Evolutionary conservation across 441 rosid species (phyloP).

Genomic region (Populus hybrid): DNA sequence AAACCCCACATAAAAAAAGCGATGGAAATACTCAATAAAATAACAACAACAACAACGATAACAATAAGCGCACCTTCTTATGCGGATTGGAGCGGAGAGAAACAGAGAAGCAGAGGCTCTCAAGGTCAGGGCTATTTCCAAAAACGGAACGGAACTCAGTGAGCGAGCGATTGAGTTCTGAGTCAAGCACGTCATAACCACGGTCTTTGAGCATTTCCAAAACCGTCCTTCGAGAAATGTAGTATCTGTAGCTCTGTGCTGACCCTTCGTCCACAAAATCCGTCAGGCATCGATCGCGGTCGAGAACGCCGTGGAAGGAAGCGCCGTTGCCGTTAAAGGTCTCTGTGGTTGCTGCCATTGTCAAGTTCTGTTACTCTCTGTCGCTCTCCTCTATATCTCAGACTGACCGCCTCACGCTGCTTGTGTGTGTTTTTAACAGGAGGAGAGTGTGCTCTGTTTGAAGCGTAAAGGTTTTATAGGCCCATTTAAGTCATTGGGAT

Average conservation of each 20-base stretch:
- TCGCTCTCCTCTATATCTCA: not conserved
- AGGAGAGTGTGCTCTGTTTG: no score
- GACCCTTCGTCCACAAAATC: slow-evolving; percentile 30
- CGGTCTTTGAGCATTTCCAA: slow-evolving; percentile 75
- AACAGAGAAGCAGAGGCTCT: slow-evolving; percentile 52
- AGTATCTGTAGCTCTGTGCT: slow-evolving; percentile 56
- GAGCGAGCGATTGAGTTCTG: slow-evolving; percentile 55
- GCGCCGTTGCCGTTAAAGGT: not conserved
- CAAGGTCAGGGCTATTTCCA: slow-evolving; percentile 53
- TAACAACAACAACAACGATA: not conserved
- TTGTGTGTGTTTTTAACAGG: no score
- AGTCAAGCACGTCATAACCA: slow-evolving; percentile 49
- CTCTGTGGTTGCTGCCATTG: not conserved
- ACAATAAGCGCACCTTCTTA: slow-evolving; percentile 37
- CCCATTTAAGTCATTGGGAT: no score
- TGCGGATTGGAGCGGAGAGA: slow-evolving; percentile 41
- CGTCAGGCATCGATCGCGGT: slow-evolving; percentile 23
- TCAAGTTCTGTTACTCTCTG: not conserved
- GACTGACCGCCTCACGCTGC: not conserved
- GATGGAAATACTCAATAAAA: not conserved
- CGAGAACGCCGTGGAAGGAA: not conserved
- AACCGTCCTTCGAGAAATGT: slow-evolving; percentile 50
- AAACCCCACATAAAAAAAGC: not conserved
- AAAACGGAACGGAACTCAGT: slow-evolving; percentile 46
- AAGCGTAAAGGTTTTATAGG: no score